phyloP scores from a whole-genome alignment of 2,329 filamentous ascomycete species.

The Verticillium isaacii region DNA sequence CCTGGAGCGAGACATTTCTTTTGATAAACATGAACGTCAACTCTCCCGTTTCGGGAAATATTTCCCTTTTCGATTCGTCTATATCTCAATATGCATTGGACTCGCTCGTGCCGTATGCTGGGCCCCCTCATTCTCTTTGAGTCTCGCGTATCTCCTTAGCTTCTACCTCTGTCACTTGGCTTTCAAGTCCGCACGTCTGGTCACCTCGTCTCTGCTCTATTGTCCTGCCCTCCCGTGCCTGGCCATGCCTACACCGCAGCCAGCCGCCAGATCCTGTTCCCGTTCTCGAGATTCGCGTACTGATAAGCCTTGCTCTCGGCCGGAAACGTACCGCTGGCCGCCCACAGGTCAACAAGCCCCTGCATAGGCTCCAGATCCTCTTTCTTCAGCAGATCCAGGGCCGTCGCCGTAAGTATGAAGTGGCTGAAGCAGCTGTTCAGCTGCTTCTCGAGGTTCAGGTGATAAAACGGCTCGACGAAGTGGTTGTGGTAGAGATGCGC shows the following conservation, averaged over 20 bases:
- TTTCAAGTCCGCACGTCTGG: not conserved
- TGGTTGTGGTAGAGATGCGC: constrained; percentile 87
- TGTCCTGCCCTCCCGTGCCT: no score
- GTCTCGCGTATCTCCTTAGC: not conserved
- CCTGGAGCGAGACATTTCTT: no score
- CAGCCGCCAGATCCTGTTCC: constrained; percentile 20
- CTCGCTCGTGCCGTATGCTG: no score
- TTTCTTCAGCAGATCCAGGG: constrained; percentile 66
- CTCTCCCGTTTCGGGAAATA: no score
- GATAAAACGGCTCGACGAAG: constrained; percentile 68
- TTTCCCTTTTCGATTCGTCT: not conserved
- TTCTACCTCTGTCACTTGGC: not conserved
- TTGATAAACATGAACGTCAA: no score
- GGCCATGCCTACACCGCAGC: not conserved
- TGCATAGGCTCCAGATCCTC: constrained; percentile 82
- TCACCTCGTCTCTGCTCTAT: no score
- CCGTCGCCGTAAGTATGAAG: constrained; percentile 63
- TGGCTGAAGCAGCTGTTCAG: constrained; percentile 71
- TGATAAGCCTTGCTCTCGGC: constrained; percentile 51
- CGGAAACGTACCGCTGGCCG: constrained; percentile 70
- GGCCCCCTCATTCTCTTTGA: no score
- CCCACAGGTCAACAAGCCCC: constrained; percentile 74
- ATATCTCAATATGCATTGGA: no score
- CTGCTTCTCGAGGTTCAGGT: constrained; percentile 62
- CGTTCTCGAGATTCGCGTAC: constrained; percentile 43